phyloP scores from a whole-genome alignment of 345 rosid species.

The Lepidium sativum region DNA sequence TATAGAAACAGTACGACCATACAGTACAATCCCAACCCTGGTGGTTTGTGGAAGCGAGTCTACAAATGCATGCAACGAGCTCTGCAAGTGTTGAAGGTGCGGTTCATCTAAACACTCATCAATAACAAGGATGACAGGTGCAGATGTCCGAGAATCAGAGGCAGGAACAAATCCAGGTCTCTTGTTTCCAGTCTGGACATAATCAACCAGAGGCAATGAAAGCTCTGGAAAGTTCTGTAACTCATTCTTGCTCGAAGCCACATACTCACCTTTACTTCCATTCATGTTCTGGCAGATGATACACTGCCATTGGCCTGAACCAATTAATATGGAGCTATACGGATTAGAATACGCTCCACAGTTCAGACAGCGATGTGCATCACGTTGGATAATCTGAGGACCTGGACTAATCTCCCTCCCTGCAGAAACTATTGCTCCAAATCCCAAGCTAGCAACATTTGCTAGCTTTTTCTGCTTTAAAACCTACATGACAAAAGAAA shows the following conservation, averaged over 20 bases:
- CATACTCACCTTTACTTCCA: conserved; percentile 84
- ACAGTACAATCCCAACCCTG: conserved; percentile 76
- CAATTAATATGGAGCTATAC: conserved; percentile 65
- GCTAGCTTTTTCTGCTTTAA: conserved; percentile 82
- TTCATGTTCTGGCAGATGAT: conserved; percentile 63
- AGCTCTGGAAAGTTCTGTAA: conserved; percentile 67
- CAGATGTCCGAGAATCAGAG: conserved; percentile 78
- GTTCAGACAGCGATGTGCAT: conserved; percentile 78
- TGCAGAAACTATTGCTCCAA: conserved; percentile 88
- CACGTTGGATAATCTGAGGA: conserved; percentile 75
- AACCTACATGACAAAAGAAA: conserved; percentile 34
- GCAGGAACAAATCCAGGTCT: conserved; percentile 83
- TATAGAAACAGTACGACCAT: conserved; percentile 80
- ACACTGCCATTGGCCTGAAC: conserved; percentile 99
- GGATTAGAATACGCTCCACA: conserved; percentile 94
- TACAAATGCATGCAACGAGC: conserved; percentile 93
- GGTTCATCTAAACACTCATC: conserved; percentile 97
- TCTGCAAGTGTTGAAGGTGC: conserved; percentile 88
- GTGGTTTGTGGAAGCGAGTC: conserved; percentile 75
- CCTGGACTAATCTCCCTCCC: conserved; percentile 75
- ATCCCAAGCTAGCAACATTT: conserved; percentile 82
- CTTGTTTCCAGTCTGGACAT: conserved; percentile 76
- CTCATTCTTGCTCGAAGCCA: conserved; percentile 67
- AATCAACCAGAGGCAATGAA: conserved; percentile 72
- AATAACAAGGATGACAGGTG: conserved; percentile 81